Conservation (phyloP, 352 stramenopile species). For the Pythium folliculosum region DNA sequence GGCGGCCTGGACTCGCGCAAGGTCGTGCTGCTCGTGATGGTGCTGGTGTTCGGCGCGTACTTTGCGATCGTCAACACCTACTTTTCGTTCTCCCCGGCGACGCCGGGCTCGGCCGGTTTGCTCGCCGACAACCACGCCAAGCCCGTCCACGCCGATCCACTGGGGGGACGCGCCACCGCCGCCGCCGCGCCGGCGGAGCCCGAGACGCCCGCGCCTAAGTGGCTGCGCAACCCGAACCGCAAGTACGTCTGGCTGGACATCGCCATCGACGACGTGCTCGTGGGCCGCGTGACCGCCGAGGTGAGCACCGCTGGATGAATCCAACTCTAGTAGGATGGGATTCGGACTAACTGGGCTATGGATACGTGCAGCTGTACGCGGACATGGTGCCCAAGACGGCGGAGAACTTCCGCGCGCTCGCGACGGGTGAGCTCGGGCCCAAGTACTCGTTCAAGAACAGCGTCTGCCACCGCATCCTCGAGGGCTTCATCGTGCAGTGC, state of each 20-base stretch:
- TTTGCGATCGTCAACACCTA: conserved; percentile 67
- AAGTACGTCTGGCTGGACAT: conserved; percentile 89
- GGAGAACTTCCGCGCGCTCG: conserved; percentile 97
- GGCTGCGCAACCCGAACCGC: conserved; percentile 57
- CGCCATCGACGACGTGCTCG: conserved; percentile 68
- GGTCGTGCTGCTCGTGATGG: conserved; percentile 51
- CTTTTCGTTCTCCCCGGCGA: conserved; percentile 42
- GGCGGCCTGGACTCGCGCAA: conserved; percentile 48
- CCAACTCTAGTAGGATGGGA: too few relatives aligned
- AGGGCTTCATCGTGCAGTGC: conserved; percentile 98
- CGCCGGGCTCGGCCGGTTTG: conserved; percentile 4
- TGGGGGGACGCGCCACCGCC: not conserved
- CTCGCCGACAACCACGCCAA: conserved; percentile 5
- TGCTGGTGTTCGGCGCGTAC: conserved; percentile 64
- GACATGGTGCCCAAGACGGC: conserved; percentile 97
- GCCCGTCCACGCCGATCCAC: not conserved
- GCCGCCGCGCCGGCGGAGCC: not conserved
- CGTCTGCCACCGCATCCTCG: conserved; percentile 98
- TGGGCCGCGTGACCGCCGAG: conserved; percentile 77
- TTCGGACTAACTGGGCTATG: too few relatives aligned
- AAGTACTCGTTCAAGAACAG: conserved; percentile 97
- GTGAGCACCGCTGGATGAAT: too few relatives aligned
- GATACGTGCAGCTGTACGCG: conserved; percentile 93
- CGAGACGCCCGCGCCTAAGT: conserved; percentile 27
- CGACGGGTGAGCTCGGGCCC: conserved; percentile 94